These are phyloP conservation scores for Geosmithia morbida DNA, from an alignment of 2,329 filamentous ascomycete species.

Conservation along the genomic window DNA sequence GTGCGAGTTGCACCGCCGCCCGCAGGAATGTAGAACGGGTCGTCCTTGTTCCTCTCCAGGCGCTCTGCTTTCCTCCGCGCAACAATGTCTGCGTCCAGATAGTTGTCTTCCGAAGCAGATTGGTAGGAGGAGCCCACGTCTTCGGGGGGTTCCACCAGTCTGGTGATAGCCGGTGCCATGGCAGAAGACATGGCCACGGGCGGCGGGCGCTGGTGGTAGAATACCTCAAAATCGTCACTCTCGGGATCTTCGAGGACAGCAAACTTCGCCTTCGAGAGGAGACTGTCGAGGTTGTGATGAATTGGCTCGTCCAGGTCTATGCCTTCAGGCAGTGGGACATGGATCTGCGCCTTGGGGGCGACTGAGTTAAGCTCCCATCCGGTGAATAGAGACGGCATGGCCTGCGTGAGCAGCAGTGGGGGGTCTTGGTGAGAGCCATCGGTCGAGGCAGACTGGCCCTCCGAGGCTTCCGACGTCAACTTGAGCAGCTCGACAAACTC, in stretches of 20 bases:
- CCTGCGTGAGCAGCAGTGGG: slow-evolving; percentile 76
- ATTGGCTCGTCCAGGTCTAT: slow-evolving; percentile 74
- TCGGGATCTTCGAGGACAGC: slow-evolving; percentile 34
- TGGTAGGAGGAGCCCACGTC: slow-evolving; percentile 41
- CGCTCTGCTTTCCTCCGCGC: slow-evolving; percentile 65
- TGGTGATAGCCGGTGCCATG: slow-evolving; percentile 35
- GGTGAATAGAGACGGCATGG: slow-evolving; percentile 74
- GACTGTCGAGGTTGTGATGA: slow-evolving; percentile 53
- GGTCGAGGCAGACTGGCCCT: slow-evolving; percentile 45
- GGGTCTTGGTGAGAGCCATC: slow-evolving; percentile 46
- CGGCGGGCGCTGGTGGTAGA: slow-evolving; percentile 44
- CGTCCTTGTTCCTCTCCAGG: slow-evolving; percentile 71
- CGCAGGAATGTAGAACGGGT: slow-evolving; percentile 77
- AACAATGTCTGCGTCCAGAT: slow-evolving; percentile 58
- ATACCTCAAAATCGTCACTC: slow-evolving; percentile 52
- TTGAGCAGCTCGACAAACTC: slow-evolving; percentile 86
- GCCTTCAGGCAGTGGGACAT: slow-evolving; percentile 65
- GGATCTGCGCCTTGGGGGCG: slow-evolving; percentile 64
- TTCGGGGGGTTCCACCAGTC: slow-evolving; percentile 34
- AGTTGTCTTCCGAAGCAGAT: slow-evolving; percentile 46
- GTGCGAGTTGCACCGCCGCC: slow-evolving; percentile 40
- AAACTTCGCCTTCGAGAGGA: slow-evolving; percentile 48
- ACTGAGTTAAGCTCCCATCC: slow-evolving; percentile 90
- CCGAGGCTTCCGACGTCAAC: slow-evolving; percentile 68
- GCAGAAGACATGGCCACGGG: slow-evolving; percentile 33